phyloP scores from a whole-genome alignment of 2,329 filamentous ascomycete genomes.

The Ascochyta koolunga region DNA sequence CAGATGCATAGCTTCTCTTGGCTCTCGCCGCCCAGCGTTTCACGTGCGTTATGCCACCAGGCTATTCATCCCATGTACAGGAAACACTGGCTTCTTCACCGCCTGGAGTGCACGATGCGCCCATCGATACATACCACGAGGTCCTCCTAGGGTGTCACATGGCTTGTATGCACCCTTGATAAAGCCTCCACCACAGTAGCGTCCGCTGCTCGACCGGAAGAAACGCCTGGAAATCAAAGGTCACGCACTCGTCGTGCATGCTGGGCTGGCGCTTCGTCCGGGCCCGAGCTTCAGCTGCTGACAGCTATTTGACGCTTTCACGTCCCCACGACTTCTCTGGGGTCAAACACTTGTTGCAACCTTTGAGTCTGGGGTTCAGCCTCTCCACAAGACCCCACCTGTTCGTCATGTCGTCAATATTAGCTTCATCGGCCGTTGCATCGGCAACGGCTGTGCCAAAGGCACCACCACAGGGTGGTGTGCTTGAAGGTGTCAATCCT shows the following conservation, averaged over 20 bases:
- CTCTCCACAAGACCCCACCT: slow-evolving; percentile 6
- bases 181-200: slow-evolving; percentile 15
- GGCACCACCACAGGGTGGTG: slow-evolving; percentile 65
- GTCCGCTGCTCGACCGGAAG: slow-evolving; percentile 14
- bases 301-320: slow-evolving; percentile 15
- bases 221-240: slow-evolving; percentile 6
- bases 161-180: slow-evolving; percentile 10
- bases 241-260: slow-evolving; percentile 5
- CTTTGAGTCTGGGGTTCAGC: slow-evolving; percentile 5
- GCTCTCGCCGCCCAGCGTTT: slow-evolving; percentile 11
- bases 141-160: slow-evolving; percentile 13
- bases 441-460: slow-evolving; percentile 27
- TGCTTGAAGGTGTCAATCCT: slow-evolving; percentile 74
- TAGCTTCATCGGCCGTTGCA: slow-evolving; percentile 25
- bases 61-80: slow-evolving; percentile 6
- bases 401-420: slow-evolving; percentile 33
- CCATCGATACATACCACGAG: slow-evolving; percentile 11
- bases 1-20: slow-evolving; percentile 8
- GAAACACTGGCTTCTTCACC: slow-evolving; percentile 9
- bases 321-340: background rate
- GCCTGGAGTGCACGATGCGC: slow-evolving; percentile 4
- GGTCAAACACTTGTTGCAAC: background rate
- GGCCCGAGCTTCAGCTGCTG: slow-evolving; percentile 3
- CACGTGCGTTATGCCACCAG: slow-evolving; percentile 19
- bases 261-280: slow-evolving; percentile 14